Evolutionary conservation across 305 asterid species (phyloP).

Genomic region (Fraxinus baroniana): DNA sequence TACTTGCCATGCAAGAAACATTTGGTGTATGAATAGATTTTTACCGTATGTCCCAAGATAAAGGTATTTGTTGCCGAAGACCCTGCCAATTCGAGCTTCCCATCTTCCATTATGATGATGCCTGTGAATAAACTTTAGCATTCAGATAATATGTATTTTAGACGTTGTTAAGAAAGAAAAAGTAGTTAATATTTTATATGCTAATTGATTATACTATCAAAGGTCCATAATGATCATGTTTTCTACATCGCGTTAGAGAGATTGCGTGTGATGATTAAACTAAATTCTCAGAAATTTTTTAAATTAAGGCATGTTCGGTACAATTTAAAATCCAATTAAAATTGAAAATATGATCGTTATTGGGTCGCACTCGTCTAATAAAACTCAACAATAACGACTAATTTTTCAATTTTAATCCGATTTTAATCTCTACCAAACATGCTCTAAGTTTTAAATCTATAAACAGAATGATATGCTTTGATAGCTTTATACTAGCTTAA

Average conservation of each 20-base stretch:
- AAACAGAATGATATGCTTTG: background rate
- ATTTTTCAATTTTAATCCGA: too few species aligned
- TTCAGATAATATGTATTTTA: background rate
- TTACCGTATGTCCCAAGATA: constrained; percentile 87
- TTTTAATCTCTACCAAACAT: too few species aligned
- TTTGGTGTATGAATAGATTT: background rate
- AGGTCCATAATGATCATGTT: background rate
- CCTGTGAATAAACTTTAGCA: constrained; percentile 30
- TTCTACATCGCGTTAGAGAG: background rate
- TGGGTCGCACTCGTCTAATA: too few species aligned
- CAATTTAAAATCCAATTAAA: too few species aligned
- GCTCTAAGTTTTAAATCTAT: too few species aligned
- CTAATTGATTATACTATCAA: background rate
- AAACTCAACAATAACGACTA: too few species aligned
- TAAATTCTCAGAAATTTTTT: background rate
- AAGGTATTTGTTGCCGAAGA: constrained; percentile 83
- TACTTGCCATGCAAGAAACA: background rate
- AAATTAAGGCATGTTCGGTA: too few species aligned
- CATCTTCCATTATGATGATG: constrained; percentile 95
- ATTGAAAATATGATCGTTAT: too few species aligned
- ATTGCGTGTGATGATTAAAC: background rate
- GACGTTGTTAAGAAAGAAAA: background rate
- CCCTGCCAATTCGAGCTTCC: constrained; percentile 92
- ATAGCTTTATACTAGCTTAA: too few species aligned
- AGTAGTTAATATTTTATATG: background rate